phyloP scores from a whole-genome alignment of 2,329 filamentous ascomycete genomes.

The Penicillium verrucosum region DNA sequence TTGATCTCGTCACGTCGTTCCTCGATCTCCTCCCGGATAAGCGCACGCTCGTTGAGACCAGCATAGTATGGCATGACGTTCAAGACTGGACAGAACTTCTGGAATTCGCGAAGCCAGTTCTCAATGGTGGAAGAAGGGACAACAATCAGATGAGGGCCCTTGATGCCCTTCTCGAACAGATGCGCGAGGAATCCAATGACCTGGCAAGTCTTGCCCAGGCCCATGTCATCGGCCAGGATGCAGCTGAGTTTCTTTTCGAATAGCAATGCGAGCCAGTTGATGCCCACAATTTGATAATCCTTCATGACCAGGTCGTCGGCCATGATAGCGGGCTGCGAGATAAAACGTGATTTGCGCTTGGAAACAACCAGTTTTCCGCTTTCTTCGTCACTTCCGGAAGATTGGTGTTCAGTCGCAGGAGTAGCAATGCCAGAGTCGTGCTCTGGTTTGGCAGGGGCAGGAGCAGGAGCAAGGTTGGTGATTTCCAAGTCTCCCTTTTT shows the following conservation, averaged over 20 bases:
- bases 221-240: conserved; percentile 97
- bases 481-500: conserved; percentile 62
- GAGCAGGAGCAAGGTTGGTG: conserved; percentile 48
- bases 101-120: conserved; percentile 92
- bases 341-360: conserved; percentile 41
- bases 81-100: conserved; percentile 76
- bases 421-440: conserved; percentile 69
- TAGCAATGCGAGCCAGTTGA: conserved; percentile 90
- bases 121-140: conserved; percentile 92
- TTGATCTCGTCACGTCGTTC: conserved; percentile 64
- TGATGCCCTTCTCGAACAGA: conserved; percentile 65
- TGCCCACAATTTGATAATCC: conserved; percentile 86
- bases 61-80: conserved; percentile 72
- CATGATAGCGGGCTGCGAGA: conserved; percentile 75
- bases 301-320: conserved; percentile 74
- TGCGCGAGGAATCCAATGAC: conserved; percentile 89
- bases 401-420: conserved; percentile 46
- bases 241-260: conserved; percentile 77
- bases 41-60: conserved; percentile 62
- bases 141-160: conserved; percentile 76
- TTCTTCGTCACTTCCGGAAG: conserved; percentile 39
- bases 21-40: conserved; percentile 65
- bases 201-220: conserved; percentile 89
- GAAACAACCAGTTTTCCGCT: conserved; percentile 33
- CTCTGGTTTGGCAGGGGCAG: conserved; percentile 30